These are phyloP conservation scores for Calophaca sinica DNA, from an alignment of 306 rosid species.

Conservation along the genomic window DNA sequence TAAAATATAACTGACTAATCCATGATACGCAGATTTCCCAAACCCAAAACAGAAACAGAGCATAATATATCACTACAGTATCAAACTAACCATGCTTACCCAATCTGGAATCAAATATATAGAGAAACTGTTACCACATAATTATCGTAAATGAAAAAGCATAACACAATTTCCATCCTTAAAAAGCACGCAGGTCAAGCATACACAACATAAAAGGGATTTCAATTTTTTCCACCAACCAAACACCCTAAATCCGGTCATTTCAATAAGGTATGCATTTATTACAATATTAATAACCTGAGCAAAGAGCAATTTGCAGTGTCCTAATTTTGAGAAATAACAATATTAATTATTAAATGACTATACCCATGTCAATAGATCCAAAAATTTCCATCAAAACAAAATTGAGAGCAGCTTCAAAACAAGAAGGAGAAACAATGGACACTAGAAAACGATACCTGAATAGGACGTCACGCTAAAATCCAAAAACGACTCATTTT, in stretches of 20 bases:
- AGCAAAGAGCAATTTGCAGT: conserved; percentile 6
- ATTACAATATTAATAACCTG: conserved; percentile 35
- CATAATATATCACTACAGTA: conserved; percentile 34
- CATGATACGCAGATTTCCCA: conserved; percentile 48
- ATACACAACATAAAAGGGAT: conserved; percentile 16
- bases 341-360: neutral
- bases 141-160: conserved; percentile 7
- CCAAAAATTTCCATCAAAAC: too few relatives aligned
- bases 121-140: conserved; percentile 23
- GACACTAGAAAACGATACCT: too few relatives aligned
- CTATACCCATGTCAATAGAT: too few relatives aligned
- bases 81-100: conserved; percentile 47
- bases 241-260: conserved; percentile 39
- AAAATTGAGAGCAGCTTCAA: too few relatives aligned
- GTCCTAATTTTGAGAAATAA: neutral
- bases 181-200: conserved; percentile 39
- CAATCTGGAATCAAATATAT: conserved; percentile 44
- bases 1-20: conserved; percentile 44
- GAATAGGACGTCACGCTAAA: too few relatives aligned
- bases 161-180: neutral
- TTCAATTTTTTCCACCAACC: conserved; percentile 51
- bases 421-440: too few relatives aligned
- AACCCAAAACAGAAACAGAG: conserved; percentile 41
- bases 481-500: too few relatives aligned
- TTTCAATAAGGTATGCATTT: conserved; percentile 42